Conservation (phyloP, 495 filamentous ascomycete genomes). For the Daldinia childiae region DNA sequence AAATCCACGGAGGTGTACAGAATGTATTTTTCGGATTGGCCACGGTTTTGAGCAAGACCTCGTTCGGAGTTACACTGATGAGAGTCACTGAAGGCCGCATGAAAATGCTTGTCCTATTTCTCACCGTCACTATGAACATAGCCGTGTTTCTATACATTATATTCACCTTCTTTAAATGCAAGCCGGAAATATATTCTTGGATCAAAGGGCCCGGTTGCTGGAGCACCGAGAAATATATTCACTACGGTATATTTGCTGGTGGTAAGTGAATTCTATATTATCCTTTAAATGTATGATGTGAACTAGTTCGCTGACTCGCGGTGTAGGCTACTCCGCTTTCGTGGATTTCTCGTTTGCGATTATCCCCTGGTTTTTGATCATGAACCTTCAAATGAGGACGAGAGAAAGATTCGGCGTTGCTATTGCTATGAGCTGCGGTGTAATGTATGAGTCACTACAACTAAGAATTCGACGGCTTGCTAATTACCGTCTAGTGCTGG, state of each 20-base stretch:
- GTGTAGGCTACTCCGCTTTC: constrained; percentile 46
- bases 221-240: constrained; percentile 38
- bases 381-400: constrained; percentile 49
- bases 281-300: neutral
- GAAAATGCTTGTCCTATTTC: constrained; percentile 43
- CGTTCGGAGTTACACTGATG: constrained; percentile 49
- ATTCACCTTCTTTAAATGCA: constrained; percentile 53
- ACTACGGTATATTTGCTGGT: constrained; percentile 45
- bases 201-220: constrained; percentile 49
- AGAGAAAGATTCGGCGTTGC: constrained; percentile 50
- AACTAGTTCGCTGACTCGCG: constrained; percentile 1
- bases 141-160: constrained; percentile 52
- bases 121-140: constrained; percentile 51
- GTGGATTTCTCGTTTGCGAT: constrained; percentile 51
- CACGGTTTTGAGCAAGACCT: constrained; percentile 47
- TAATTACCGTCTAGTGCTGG: constrained; percentile 36
- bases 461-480: neutral
- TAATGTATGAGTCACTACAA: constrained; percentile 43
- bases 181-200: constrained; percentile 50
- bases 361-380: constrained; percentile 49
- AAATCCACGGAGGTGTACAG: constrained; percentile 41
- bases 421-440: constrained; percentile 52
- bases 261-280: constrained; percentile 32
- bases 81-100: constrained; percentile 47
- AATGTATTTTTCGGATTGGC: constrained; percentile 40